Evolutionary conservation across 768 basidiomycete genomes (phyloP).

Genomic region (Mycena latifolia): DNA sequence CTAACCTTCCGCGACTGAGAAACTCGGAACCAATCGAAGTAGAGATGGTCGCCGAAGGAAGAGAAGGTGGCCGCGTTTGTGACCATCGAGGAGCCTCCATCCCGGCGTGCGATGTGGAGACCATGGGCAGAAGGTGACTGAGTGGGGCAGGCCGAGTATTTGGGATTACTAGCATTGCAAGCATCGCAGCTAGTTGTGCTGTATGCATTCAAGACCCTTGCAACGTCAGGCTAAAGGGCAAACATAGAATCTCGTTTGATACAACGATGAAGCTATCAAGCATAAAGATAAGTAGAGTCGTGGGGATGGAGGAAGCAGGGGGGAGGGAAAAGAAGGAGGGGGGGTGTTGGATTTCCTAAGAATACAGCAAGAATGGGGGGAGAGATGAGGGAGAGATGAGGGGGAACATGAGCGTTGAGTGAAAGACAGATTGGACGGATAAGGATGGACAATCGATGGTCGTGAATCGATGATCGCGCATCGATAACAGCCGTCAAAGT

Average conservation of each 20-base stretch:
- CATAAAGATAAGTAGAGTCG: background rate
- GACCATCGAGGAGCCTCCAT: no score
- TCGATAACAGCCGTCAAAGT: no score
- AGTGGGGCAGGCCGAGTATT: background rate
- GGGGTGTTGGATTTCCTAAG: background rate
- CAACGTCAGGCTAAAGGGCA: no score
- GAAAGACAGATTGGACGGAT: background rate
- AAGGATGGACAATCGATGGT: background rate
- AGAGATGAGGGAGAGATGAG: background rate
- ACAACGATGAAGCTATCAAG: conserved; percentile 3
- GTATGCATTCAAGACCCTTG: background rate
- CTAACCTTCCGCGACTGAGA: no score
- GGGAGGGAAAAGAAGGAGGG: background rate
- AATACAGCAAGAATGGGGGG: background rate
- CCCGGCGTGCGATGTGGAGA: background rate
- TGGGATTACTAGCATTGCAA: background rate
- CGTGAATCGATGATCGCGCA: background rate
- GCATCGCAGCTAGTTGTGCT: background rate
- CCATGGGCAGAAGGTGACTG: background rate
- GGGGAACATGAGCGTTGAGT: background rate
- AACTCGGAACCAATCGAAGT: no score
- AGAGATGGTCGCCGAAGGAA: no score
- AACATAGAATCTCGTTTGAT: conserved; percentile 4
- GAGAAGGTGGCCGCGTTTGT: no score
- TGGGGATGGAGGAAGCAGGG: background rate